These are phyloP conservation scores for Calophaca sinica DNA, from an alignment of 306 rosid genomes.

Conservation along the genomic window DNA sequence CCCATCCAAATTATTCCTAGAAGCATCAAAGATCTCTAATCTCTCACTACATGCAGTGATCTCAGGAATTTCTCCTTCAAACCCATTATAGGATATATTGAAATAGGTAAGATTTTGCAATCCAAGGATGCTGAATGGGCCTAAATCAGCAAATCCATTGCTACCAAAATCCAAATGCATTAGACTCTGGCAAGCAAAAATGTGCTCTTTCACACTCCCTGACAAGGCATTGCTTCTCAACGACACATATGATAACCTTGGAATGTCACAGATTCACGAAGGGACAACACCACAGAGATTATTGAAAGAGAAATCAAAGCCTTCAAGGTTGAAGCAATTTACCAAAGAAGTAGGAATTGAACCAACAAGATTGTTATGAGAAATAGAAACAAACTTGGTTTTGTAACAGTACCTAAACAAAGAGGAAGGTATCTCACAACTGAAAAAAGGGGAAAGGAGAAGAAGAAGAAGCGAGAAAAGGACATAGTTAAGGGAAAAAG, in stretches of 20 bases:
- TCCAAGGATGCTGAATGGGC: slow-evolving; percentile 75
- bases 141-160: slow-evolving; percentile 70
- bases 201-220: slow-evolving; percentile 63
- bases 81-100: slow-evolving; percentile 72
- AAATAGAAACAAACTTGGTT: slow-evolving; percentile 81
- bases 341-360: slow-evolving; percentile 71
- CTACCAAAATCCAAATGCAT: slow-evolving; percentile 76
- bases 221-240: slow-evolving; percentile 78
- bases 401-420: slow-evolving; percentile 78
- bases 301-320: slow-evolving; percentile 94
- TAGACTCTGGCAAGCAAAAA: slow-evolving; percentile 73
- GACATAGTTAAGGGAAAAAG: too few species aligned
- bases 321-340: slow-evolving; percentile 84
- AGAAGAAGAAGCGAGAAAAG: too few species aligned
- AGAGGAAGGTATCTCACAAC: slow-evolving; percentile 79
- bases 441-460: too few species aligned
- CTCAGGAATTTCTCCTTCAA: slow-evolving; percentile 74
- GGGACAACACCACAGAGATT: slow-evolving; percentile 82
- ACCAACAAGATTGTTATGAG: slow-evolving; percentile 79
- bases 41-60: slow-evolving; percentile 66
- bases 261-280: slow-evolving; percentile 66
- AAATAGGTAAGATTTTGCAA: slow-evolving; percentile 69
- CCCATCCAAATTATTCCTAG: slow-evolving; percentile 81
- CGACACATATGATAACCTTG: slow-evolving; percentile 70
- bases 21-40: slow-evolving; percentile 81